Evolutionary conservation across 257 asterid species (phyloP), one percentile per base, ranked within the genome.

Genomic region (Nicotiana benthamiana): DNA sequence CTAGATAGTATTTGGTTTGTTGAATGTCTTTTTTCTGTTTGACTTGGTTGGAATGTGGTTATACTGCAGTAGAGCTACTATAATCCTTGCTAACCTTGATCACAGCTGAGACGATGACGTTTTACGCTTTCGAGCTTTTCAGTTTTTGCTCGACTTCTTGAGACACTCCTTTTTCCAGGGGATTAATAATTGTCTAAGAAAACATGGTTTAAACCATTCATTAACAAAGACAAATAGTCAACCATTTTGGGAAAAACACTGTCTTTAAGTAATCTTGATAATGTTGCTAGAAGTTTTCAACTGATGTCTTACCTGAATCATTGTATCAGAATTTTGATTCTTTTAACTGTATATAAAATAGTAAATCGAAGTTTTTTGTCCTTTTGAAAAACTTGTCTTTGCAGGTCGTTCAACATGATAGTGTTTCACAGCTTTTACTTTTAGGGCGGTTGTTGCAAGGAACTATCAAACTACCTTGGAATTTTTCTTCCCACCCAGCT

Each of bases 371-470:
- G 62, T 59, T 75, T 61, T 52, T 77, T 57, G 70, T 32, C 46
- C 57, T n/a, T 32, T 46, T 4, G 60, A 59, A 48, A 60, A 77
- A 66, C 54, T 72, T 80, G 24, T 86, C 65, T 52, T 66, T 81
- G 80, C 86, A 96, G 99, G 97, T 96, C 60, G 95, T 94, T 85
- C 93, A 98, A 22, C 96, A 94, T 84, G 95, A 90, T 86, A 92
- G 98, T 74, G 88, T 93, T 83, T 97, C 93, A 82, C 97, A 96
- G 88, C 97, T 96, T 84, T 88, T 96, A 87, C 89, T 96, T n/a
- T 89, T 96, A 68, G 97, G 98, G 80, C 93, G 97, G 82, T 90
- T 96, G 99, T 83, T 96, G 79, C 99, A 91, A 90, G 98, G 97
- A 85, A 89, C 97, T 22, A 92, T 97, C 79, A 93, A 88, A 84